Base-by-base conservation (phyloP, 208 protist species). In the Angomonas deanei region DNA sequence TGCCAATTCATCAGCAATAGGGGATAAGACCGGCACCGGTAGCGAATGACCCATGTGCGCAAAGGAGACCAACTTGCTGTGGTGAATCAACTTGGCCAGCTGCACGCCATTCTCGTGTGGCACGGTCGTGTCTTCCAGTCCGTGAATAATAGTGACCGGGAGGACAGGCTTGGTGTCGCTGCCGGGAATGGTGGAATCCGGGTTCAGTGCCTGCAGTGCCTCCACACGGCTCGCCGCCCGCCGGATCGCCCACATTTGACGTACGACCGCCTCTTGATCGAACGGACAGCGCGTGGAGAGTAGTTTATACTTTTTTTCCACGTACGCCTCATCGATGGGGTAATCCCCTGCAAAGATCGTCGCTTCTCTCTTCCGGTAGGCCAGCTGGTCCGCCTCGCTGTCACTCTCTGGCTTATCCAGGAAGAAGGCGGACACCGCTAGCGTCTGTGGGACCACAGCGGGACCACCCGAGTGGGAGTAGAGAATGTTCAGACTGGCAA, bases 181-280 rank as follows among this genome's bases (percentile, higher is more conserved):
- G 69, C 57, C 26, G 65, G 72, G 6, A 64, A 56, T 1, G 47
- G 15, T 0, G 10, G 8, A 0, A 3, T 39, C 33, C 87, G 30
- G n/a, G 34, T 53, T 53, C 53, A 93, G 70, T 3, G 24, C 72
- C 1, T 31, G 38, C 46, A 30, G 28, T 46, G 66, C 24, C 47
- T 68, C 58, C 23, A 50, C 36, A 11, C 87, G 78, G 30, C 74
- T 78, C 21, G 74, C 61, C 30, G 72, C 74, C 8, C 76, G 71
- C 74, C 79, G 74, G 39, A 90, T 73, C 0, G 87, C 87, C 1
- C 67, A 65, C 1, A 84, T 64, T 54, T 93, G 87, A n/a, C 84
- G 83, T 3, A 42, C 50, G 32, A 76, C 61, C 19, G 66, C 69
- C 17, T 71, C 68, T 28, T 71, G 70, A 21, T 71, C 60, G 19